phyloP scores from a whole-genome alignment of 192 early-diverging fungal species.

The Chytriomyces confervae region DNA sequence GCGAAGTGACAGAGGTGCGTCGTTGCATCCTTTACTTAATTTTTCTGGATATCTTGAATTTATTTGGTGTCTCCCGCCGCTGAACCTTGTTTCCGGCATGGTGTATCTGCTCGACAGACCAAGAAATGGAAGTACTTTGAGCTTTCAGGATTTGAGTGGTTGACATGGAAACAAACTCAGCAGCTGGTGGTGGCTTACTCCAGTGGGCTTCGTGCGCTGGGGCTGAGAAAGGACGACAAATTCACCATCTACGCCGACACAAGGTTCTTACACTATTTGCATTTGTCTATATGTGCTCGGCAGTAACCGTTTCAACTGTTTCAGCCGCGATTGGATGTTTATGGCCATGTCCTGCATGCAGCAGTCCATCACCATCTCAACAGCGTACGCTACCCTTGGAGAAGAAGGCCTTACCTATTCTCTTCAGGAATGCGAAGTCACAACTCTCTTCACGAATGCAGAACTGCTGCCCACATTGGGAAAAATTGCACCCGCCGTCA shows the following conservation, averaged over 20 bases:
- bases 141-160: conserved; percentile 36
- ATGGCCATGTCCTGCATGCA: conserved; percentile 68
- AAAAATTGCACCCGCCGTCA: conserved; percentile 63
- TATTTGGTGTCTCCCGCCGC: no score
- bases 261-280: not conserved
- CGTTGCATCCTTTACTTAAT: conserved; percentile 78
- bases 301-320: not conserved
- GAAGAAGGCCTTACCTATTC: conserved; percentile 83
- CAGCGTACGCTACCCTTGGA: conserved; percentile 81
- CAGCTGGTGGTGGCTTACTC: conserved; percentile 61
- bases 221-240: conserved; percentile 51
- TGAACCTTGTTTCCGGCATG: no score
- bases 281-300: not conserved
- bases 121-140: no score
- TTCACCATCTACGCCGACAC: conserved; percentile 54
- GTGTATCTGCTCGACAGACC: no score
- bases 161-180: conserved; percentile 74
- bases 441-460: conserved; percentile 75
- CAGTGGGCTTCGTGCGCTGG: conserved; percentile 73
- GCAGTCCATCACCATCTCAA: conserved; percentile 77
- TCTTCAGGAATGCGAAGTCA: conserved; percentile 80
- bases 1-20: conserved; percentile 66
- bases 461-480: conserved; percentile 70
- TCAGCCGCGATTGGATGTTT: conserved; percentile 66
- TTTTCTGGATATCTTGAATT: conserved; percentile 66